Percentiles rank a stretch among this genome's conserved stretches.
These are phyloP conservation scores for Citrullus amarus DNA, from an alignment of 306 rosid genomes.

Conservation along the genomic window DNA sequence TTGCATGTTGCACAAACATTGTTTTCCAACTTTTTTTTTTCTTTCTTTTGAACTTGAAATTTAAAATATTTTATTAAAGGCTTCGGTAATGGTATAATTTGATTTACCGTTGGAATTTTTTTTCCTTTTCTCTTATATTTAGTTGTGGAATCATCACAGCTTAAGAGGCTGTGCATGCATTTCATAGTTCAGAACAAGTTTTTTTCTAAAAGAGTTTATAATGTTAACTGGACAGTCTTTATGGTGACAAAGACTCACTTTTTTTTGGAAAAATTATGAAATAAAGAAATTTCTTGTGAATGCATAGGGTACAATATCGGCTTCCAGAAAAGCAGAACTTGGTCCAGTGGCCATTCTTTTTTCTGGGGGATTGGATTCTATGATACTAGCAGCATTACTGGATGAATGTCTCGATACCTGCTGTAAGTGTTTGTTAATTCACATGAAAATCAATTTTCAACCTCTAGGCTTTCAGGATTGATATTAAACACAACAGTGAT, in stretches of 20 bases:
- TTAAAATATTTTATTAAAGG: background rate
- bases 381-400: conserved; percentile 88
- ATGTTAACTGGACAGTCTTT: background rate
- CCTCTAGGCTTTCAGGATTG: background rate
- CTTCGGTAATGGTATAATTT: background rate
- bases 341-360: conserved; percentile 83
- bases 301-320: conserved; percentile 40
- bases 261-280: background rate
- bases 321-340: conserved; percentile 27
- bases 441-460: background rate
- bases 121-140: background rate
- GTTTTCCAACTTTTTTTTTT: background rate
- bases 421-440: conserved; percentile 44
- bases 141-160: background rate
- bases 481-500: background rate
- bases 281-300: conserved; percentile 7
- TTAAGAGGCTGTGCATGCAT: background rate
- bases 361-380: conserved; percentile 95
- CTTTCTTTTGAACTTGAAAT: background rate
- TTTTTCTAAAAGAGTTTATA: background rate
- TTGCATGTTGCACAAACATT: background rate
- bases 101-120: background rate
- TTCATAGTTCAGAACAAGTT: background rate
- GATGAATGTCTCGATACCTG: conserved; percentile 58
- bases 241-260: background rate